A percentile compares a stretch with the other conserved stretches of the same genome.
Conservation (phyloP, 345 rosid species). For the Boechera divaricarpa region DNA sequence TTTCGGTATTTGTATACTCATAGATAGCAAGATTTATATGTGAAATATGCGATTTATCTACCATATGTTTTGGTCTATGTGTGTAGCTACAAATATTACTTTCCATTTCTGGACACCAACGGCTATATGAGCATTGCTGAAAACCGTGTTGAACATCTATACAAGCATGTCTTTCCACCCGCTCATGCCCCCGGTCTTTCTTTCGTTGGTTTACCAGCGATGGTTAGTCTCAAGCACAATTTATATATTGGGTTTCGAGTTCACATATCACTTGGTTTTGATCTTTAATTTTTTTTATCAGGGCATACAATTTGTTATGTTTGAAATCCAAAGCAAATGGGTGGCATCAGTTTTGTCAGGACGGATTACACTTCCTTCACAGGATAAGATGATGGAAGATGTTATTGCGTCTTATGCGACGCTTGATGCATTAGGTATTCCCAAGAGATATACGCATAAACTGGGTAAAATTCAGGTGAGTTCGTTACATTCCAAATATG, state of each 20-base stretch:
- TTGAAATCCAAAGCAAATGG: conserved; percentile 43
- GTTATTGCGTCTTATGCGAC: conserved; percentile 46
- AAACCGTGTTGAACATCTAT: conserved; percentile 72
- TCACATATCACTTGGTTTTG: background rate
- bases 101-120: conserved; percentile 77
- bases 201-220: conserved; percentile 73
- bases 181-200: conserved; percentile 71
- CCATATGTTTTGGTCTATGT: background rate
- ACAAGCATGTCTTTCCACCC: conserved; percentile 80
- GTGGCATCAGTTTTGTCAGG: conserved; percentile 35
- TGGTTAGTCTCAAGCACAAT: conserved; percentile 48
- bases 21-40: background rate
- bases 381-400: conserved; percentile 46
- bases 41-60: background rate
- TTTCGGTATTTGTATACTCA: background rate
- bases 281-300: background rate
- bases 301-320: conserved; percentile 8
- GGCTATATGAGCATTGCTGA: conserved; percentile 68
- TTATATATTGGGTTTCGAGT: background rate
- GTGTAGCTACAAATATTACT: conserved; percentile 75
- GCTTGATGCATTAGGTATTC: conserved; percentile 59
- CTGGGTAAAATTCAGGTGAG: conserved; percentile 11
- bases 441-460: conserved; percentile 65
- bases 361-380: conserved; percentile 30
- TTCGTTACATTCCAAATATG: background rate